These are phyloP conservation scores for Syzygium aromaticum DNA, from an alignment of 345 rosid species.

Conservation along the genomic window DNA sequence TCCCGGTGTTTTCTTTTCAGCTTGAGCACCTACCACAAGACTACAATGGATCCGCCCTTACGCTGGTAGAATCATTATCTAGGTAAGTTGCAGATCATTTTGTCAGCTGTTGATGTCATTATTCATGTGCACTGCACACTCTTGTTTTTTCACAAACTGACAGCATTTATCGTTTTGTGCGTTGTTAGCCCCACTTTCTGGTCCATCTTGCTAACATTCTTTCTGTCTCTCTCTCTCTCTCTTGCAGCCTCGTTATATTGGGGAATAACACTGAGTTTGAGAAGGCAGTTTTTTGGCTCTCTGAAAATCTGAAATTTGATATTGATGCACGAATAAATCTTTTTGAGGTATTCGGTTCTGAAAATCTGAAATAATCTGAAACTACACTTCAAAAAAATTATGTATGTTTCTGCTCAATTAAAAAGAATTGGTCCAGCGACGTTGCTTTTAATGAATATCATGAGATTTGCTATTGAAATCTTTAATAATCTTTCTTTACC, in stretches of 20 bases:
- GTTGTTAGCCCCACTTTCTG: neutral
- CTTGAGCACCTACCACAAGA: conserved; percentile 79
- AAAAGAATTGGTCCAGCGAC: neutral
- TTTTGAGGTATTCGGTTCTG: conserved; percentile 55
- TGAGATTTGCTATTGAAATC: neutral
- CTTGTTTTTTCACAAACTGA: neutral
- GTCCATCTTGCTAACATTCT: neutral
- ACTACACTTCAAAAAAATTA: neutral
- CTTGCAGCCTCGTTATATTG: conserved; percentile 74
- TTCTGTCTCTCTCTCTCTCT: neutral
- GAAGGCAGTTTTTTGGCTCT: conserved; percentile 78
- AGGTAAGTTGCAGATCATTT: conserved; percentile 26
- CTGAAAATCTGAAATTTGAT: conserved; percentile 70
- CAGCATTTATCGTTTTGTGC: neutral
- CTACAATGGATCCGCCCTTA: conserved; percentile 88
- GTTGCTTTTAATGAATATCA: neutral
- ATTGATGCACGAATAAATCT: conserved; percentile 87
- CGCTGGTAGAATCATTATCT: conserved; percentile 85
- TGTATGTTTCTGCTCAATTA: neutral
- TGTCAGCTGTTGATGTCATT: neutral
- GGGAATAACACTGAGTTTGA: conserved; percentile 87
- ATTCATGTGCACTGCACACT: neutral
- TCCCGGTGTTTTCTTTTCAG: conserved; percentile 32
- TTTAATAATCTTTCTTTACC: conserved; percentile 17
- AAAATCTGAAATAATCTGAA: neutral